These are phyloP conservation scores for Hanseniaspora valbyensis DNA, from an alignment of 805 yeast genomes.

Conservation along the genomic window DNA sequence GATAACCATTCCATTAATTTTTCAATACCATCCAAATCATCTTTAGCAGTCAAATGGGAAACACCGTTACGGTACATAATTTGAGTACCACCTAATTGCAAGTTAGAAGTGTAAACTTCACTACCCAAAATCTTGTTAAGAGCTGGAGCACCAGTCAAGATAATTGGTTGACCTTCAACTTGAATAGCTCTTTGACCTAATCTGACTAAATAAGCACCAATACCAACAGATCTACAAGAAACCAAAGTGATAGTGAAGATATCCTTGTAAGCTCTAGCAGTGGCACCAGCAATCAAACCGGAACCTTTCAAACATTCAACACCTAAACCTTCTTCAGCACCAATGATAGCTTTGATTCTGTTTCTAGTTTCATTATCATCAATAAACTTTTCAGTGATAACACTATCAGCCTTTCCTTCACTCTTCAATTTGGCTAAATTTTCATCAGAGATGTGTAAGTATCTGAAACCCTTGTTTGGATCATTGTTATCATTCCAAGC, in stretches of 20 bases:
- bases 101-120: conserved; percentile 91
- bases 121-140: conserved; percentile 92
- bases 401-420: conserved; percentile 49
- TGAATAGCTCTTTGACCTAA: conserved; percentile 98
- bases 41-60: conserved; percentile 91
- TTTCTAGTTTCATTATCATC: conserved; percentile 77
- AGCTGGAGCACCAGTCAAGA: conserved; percentile 98
- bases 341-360: conserved; percentile 74
- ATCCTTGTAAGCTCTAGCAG: conserved; percentile 94
- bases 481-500: conserved; percentile 76
- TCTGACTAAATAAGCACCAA: conserved; percentile 97
- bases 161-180: conserved; percentile 97
- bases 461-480: conserved; percentile 80
- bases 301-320: conserved; percentile 97
- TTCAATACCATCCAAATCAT: conserved; percentile 92
- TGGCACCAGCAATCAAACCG: conserved; percentile 97
- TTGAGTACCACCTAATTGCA: conserved; percentile 98
- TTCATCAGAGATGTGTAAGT: conserved; percentile 69
- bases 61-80: conserved; percentile 98
- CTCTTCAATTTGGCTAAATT: conserved; percentile 47
- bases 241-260: conserved; percentile 96
- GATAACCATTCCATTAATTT: conserved; percentile 93
- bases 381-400: conserved; percentile 65
- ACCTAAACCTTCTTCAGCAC: conserved; percentile 94
- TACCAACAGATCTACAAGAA: conserved; percentile 99